These are phyloP conservation scores for Anisodus acutangulus DNA, from an alignment of 257 asterid species.

Conservation along the genomic window DNA sequence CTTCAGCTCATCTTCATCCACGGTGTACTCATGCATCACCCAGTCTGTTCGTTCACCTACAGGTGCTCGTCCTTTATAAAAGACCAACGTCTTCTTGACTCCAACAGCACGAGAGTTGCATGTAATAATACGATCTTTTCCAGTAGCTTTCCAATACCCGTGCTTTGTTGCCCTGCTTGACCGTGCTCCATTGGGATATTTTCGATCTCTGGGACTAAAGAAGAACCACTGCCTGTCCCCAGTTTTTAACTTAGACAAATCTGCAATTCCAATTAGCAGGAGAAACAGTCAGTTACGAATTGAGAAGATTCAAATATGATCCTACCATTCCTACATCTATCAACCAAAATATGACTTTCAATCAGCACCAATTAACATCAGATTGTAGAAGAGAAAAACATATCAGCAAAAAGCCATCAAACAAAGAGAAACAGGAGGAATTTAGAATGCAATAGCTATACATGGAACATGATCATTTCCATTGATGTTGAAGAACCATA, in stretches of 20 bases:
- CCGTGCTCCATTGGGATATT: slow-evolving; percentile 89
- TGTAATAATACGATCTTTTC: slow-evolving; percentile 75
- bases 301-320: not conserved
- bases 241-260: slow-evolving; percentile 70
- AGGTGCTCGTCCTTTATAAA: slow-evolving; percentile 91
- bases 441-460: slow-evolving; percentile 16
- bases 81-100: slow-evolving; percentile 85
- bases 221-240: slow-evolving; percentile 98
- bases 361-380: not conserved
- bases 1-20: slow-evolving; percentile 82
- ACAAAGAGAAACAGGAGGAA: not conserved
- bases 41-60: slow-evolving; percentile 87
- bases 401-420: not conserved
- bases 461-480: slow-evolving; percentile 10
- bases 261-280: slow-evolving; percentile 50
- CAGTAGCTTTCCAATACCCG: slow-evolving; percentile 97
- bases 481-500: not conserved
- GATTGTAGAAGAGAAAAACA: not conserved
- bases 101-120: slow-evolving; percentile 77
- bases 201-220: slow-evolving; percentile 85
- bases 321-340: not conserved
- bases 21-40: slow-evolving; percentile 96
- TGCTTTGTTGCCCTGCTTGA: slow-evolving; percentile 76
- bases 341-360: slow-evolving; percentile 18
- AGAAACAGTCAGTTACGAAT: slow-evolving; percentile 29